Evolutionary conservation across 148 eudicot species (phyloP).

Genomic region (Fallopia convolvulus): DNA sequence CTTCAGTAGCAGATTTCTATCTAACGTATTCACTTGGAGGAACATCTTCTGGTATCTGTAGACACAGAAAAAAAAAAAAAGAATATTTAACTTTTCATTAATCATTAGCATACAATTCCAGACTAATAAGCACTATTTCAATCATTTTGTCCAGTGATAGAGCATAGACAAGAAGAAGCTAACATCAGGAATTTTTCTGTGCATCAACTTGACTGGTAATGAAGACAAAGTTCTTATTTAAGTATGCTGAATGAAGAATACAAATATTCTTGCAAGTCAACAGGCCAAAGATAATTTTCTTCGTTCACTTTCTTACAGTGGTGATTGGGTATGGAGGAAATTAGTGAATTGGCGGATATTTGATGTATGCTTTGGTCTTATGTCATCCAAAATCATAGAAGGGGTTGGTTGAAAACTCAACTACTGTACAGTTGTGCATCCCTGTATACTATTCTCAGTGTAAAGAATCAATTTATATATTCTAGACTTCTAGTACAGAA

Average conservation of each 20-base stretch:
- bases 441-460: neutral
- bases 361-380: too few species aligned
- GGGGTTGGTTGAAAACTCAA: too few species aligned
- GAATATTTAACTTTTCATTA: neutral
- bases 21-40: slow-evolving; percentile 5
- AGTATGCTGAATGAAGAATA: neutral
- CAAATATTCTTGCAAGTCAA: neutral
- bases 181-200: neutral
- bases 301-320: too few species aligned
- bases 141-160: neutral
- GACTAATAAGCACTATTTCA: neutral
- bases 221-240: neutral
- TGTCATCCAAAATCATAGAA: too few species aligned
- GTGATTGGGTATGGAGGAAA: too few species aligned
- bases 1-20: neutral
- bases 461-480: too few species aligned
- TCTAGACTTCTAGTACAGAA: neutral
- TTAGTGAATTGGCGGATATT: too few species aligned
- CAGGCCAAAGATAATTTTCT: neutral
- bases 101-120: neutral
- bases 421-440: too few species aligned
- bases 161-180: neutral
- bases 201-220: neutral
- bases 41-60: slow-evolving; percentile 19
- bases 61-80: neutral